Evolutionary conservation across 495 filamentous ascomycete species (phyloP), one percentile per base, ranked within the genome.

Genomic region (Aspergillus cavernicola): DNA sequence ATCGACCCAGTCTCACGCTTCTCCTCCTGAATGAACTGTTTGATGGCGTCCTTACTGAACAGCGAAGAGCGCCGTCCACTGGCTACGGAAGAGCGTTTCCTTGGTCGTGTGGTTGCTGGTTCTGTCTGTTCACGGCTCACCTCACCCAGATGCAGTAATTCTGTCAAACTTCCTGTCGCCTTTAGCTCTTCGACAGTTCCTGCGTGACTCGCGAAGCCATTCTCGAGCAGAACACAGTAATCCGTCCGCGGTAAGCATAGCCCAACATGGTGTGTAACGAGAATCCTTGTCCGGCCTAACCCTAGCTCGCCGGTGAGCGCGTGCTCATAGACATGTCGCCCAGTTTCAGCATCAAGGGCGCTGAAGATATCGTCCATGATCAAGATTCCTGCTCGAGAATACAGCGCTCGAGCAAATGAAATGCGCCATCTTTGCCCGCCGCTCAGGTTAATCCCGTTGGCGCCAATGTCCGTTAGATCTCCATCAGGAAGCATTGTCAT

Each of bases 361-460:
- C 83, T 86, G 68, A 92, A 92, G 47, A 92, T 90, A 58, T 92
- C 88, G 57, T 92, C 88, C 47, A 92, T 68, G 16, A 92, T 70
- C 2, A 92, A 69, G 46, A 88, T 86, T 0, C 86, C 87, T 5
- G 88, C 88, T 2, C 88, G 75, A 5, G 87, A 90, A 62, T 91
- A 91, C 13, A 90, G 66, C n/a, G 88, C 88, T 16, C 88, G 64
- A 1, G 88, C 88, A 54, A 92, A 84, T 3, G 86, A 85, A 31
- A 90, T 74, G 24, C 88, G 73, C 87, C 88, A 91, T 59, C 85
- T 78, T 58, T 92, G 88, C 7, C 88, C 88, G 50, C 88, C 88
- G 50, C 84, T 87, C 1, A 92, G 69, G 57, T 90, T 91, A 57
- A 92, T 87, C 8, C 88, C 88, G 55, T 90, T 89, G 1, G 85